Percentiles rank a stretch among this genome's conserved stretches.
Conservation (phyloP, 192 early-diverging fungal genomes). For the Rhizophagus prolifer region DNA sequence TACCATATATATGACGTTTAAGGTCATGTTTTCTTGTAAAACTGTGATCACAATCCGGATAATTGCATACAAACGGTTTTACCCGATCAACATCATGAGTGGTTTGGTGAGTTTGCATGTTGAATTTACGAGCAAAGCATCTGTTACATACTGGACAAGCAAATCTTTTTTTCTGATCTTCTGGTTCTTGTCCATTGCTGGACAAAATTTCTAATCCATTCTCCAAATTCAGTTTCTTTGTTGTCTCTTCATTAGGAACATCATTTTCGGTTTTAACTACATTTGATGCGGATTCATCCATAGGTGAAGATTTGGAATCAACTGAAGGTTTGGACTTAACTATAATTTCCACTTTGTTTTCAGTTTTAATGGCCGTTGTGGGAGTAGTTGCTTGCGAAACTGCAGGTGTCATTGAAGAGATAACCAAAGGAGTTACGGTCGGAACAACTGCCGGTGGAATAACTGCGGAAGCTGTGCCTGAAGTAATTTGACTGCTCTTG, state of each 20-base stretch:
- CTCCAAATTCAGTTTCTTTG: neutral
- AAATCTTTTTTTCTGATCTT: conserved; percentile 13
- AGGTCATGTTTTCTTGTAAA: conserved; percentile 49
- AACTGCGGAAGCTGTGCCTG: neutral
- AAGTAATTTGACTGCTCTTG: neutral
- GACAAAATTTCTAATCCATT: neutral
- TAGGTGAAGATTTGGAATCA: neutral
- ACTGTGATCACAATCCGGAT: conserved; percentile 36
- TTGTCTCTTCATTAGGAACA: neutral
- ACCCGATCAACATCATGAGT: conserved; percentile 37
- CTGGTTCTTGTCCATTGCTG: too few species aligned
- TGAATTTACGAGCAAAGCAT: conserved; percentile 39
- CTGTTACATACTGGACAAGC: conserved; percentile 39
- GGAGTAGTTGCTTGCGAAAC: neutral
- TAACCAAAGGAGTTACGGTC: neutral
- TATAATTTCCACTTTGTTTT: neutral
- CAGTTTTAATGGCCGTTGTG: neutral
- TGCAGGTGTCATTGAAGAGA: neutral
- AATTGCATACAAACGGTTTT: conserved; percentile 38
- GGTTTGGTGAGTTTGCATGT: conserved; percentile 44
- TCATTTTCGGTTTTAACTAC: neutral
- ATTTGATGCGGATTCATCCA: neutral
- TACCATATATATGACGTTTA: conserved; percentile 36
- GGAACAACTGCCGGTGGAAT: neutral
- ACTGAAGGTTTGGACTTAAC: neutral